phyloP scores from a whole-genome alignment of 75 land plant species.

The Chamaecyparis obtusa region DNA sequence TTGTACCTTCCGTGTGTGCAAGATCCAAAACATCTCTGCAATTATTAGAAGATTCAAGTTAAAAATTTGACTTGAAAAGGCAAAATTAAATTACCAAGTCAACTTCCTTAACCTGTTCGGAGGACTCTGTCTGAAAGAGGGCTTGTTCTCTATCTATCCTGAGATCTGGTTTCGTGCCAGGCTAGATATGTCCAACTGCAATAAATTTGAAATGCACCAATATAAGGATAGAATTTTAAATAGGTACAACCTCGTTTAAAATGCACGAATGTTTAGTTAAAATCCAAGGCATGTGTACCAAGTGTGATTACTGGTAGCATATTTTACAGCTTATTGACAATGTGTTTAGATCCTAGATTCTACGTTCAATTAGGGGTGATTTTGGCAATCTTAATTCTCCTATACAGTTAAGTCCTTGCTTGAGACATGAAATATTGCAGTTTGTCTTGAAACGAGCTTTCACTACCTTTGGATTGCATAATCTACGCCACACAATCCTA shows the following conservation, averaged over 20 bases:
- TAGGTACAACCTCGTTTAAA: background rate
- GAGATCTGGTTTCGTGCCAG: conserved; percentile 51
- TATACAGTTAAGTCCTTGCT: no score
- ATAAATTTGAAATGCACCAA: background rate
- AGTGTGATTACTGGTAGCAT: background rate
- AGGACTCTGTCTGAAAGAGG: background rate
- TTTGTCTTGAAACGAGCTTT: no score
- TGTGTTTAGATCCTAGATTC: no score
- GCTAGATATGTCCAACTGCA: conserved; percentile 51
- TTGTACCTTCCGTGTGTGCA: background rate
- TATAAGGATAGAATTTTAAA: background rate
- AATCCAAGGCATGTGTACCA: background rate
- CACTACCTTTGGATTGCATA: no score
- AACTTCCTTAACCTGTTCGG: conserved; percentile 7
- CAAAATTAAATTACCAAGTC: background rate
- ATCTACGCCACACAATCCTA: no score
- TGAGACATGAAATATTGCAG: no score
- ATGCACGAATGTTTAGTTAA: background rate
- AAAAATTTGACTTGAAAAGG: background rate
- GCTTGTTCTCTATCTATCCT: conserved; percentile 27
- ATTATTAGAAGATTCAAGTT: background rate
- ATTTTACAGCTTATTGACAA: background rate
- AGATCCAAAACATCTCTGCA: background rate
- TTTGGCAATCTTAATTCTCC: no score
- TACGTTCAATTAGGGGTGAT: no score